A percentile compares a stretch with the other conserved stretches of the same genome.
These are phyloP conservation scores for Penicillium antarcticum DNA, from an alignment of 495 filamentous ascomycete species.

Conservation along the genomic window DNA sequence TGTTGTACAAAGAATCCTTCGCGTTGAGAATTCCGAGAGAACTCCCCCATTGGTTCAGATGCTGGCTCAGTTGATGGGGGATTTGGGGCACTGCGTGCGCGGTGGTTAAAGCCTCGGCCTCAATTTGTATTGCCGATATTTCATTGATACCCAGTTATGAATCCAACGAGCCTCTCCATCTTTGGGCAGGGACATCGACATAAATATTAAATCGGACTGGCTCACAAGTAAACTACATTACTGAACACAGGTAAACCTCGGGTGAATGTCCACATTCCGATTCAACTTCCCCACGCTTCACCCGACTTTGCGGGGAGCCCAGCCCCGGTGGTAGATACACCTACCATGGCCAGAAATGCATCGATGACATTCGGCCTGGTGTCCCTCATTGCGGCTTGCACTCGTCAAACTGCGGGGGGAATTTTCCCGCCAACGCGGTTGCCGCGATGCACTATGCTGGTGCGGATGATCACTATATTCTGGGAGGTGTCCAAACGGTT, in stretches of 20 bases:
- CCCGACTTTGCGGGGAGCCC: slow-evolving; percentile 14
- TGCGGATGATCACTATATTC: slow-evolving; percentile 50
- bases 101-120: background rate
- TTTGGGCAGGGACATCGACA: too few relatives aligned
- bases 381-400: slow-evolving; percentile 46
- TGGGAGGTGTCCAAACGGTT: slow-evolving; percentile 53
- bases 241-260: background rate
- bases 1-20: slow-evolving; percentile 20
- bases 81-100: slow-evolving; percentile 36
- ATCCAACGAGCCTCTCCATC: too few relatives aligned
- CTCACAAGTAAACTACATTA: too few relatives aligned
- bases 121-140: too few relatives aligned
- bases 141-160: too few relatives aligned
- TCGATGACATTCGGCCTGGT: slow-evolving; percentile 49
- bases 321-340: slow-evolving; percentile 4
- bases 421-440: slow-evolving; percentile 48
- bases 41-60: slow-evolving; percentile 51
- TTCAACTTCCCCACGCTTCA: slow-evolving; percentile 1
- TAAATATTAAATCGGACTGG: too few relatives aligned
- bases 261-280: slow-evolving; percentile 14
- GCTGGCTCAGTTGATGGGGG: slow-evolving; percentile 51
- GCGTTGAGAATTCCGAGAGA: slow-evolving; percentile 21
- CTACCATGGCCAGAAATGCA: slow-evolving; percentile 42
- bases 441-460: slow-evolving; percentile 54
- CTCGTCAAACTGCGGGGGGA: slow-evolving; percentile 48